Conservation (phyloP, 768 basidiomycete species). For the Pleurotus ostreatus region DNA sequence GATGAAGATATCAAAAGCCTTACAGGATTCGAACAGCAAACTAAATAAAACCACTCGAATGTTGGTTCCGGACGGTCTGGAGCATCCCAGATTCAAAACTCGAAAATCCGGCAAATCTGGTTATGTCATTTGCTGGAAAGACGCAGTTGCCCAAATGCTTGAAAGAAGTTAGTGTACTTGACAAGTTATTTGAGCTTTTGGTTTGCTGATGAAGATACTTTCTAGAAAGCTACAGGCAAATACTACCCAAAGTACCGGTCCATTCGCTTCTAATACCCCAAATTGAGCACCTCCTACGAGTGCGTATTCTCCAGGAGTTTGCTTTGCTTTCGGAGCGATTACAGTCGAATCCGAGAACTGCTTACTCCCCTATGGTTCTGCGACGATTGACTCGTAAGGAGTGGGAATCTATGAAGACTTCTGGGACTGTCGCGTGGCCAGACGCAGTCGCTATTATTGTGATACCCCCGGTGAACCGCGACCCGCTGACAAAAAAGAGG, state of each 20-base stretch:
- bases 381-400: slow-evolving; percentile 65
- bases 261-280: slow-evolving; percentile 49
- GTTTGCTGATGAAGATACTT: slow-evolving; percentile 9
- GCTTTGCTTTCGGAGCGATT: slow-evolving; percentile 50
- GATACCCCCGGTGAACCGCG: slow-evolving; percentile 60
- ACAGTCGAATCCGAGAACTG: slow-evolving; percentile 17
- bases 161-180: slow-evolving; percentile 28
- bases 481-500: slow-evolving; percentile 40
- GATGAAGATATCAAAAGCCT: slow-evolving; percentile 33
- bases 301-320: slow-evolving; percentile 75
- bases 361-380: slow-evolving; percentile 34
- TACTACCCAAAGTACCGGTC: slow-evolving; percentile 24
- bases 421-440: slow-evolving; percentile 42
- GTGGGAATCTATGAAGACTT: slow-evolving; percentile 43
- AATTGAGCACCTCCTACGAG: slow-evolving; percentile 61
- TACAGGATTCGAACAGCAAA: slow-evolving; percentile 9
- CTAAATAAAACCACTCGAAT: slow-evolving; percentile 15
- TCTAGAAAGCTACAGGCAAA: slow-evolving; percentile 23
- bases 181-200: background rate
- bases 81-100: slow-evolving; percentile 57
- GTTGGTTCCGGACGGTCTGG: slow-evolving; percentile 53
- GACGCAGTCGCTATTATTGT: slow-evolving; percentile 66
- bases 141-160: slow-evolving; percentile 34
- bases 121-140: slow-evolving; percentile 63
- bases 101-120: slow-evolving; percentile 39